Evolutionary conservation across 2,329 filamentous ascomycete genomes (phyloP), one percentile per base, ranked within the genome.

Genomic region (Metarhizium album): DNA sequence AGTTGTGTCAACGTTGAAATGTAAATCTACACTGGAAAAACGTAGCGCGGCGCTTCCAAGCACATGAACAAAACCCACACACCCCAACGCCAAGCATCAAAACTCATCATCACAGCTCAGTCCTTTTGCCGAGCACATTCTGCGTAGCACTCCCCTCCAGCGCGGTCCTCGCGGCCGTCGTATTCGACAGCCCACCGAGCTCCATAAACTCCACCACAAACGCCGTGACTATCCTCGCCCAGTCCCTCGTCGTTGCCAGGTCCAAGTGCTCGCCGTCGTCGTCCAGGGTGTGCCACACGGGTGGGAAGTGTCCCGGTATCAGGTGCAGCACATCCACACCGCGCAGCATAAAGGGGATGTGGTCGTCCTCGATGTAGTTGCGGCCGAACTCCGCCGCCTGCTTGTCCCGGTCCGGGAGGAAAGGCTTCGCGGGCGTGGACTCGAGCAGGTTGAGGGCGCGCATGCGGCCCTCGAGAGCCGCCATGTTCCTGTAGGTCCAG

Each of bases 191-290:
- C 5, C 63, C 62, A 22, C 69, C 69, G 54, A 97, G 68, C 57
- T 95, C 90, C 79, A 97, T 80, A 90, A 90, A 97, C 68, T 97
- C 91, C 0, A 87, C 84, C 33, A 83, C 79, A 70, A 97, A 98
- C 0, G 83, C 90, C 1, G 86, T 84, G 6, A 91, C 74, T 46
- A 98, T 83, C 64, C 79, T 83, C 18, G 86, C 81, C 93, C 93
- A 98, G 66, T 98, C 93, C 59, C 86, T 79, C 35, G 90, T 80
- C 0, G 87, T 91, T 8, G 80, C 74, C 57, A 84, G 71, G 65
- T 98, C 89, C 51, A 98, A 70, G 68, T 97, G 86, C 57, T 84
- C 82, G 2, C 82, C 91, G 59, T 95, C 84, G 62, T 98, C 93
- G 0, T 83, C 71, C 60, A 90, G 81, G 1, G 75, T 84, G 69